phyloP scores from a whole-genome alignment of 805 yeast species.

The Pichia scutulata region DNA sequence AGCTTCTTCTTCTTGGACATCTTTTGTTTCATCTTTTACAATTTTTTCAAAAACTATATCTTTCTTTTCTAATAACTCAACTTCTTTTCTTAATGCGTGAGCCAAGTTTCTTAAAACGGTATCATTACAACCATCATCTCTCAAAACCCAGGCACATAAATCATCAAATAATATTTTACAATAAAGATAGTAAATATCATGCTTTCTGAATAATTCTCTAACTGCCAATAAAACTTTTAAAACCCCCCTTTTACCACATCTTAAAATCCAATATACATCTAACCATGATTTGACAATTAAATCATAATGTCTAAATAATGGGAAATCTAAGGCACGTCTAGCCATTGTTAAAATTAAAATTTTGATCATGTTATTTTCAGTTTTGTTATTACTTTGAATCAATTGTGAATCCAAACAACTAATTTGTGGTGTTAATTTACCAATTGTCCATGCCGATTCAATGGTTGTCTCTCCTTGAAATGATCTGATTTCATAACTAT shows the following conservation, averaged over 20 bases:
- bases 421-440: constrained; percentile 76
- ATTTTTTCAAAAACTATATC: constrained; percentile 53
- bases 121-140: constrained; percentile 50
- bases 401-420: constrained; percentile 60
- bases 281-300: constrained; percentile 60
- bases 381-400: constrained; percentile 27
- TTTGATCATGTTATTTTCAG: constrained; percentile 35
- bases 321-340: constrained; percentile 70
- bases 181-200: constrained; percentile 80
- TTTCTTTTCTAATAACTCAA: constrained; percentile 31
- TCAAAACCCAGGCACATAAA: constrained; percentile 63
- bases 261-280: constrained; percentile 57
- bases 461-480: constrained; percentile 64
- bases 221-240: constrained; percentile 51
- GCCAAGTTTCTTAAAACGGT: constrained; percentile 54
- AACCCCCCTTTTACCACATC: constrained; percentile 63
- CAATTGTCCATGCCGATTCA: constrained; percentile 93
- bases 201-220: constrained; percentile 70
- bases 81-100: constrained; percentile 48
- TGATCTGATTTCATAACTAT: constrained; percentile 66
- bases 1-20: constrained; percentile 27
- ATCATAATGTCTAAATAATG: constrained; percentile 66
- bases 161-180: constrained; percentile 73
- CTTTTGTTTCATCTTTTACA: constrained; percentile 28
- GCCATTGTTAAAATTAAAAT: constrained; percentile 54